Base-by-base conservation (phyloP, 129 eudicot genomes). In the Tagetes patula region DNA sequence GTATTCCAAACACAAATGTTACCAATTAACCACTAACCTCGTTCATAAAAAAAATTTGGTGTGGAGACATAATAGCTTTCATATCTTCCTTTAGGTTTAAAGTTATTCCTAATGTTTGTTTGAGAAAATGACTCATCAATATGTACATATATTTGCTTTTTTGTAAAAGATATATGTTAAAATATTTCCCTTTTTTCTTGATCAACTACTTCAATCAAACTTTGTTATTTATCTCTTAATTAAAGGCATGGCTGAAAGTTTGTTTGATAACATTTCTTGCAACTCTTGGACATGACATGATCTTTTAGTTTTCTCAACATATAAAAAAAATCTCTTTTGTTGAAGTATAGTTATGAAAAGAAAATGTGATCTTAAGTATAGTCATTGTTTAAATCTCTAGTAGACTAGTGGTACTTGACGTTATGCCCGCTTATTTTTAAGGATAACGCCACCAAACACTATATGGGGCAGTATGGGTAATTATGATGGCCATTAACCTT, bases 181-280 rank as follows among this genome's bases (percentile, higher is more conserved):
- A 79, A 73, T 46, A 79, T 67, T 73, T 73, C 79, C 79, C 41
- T 67, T 58, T 79, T 79, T 80, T 73, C 49, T 69, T 74, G 71
- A 39, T n/a, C n/a, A n/a, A 48, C 62, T 46, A 61, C 37, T 60
- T 60, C 39, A 48, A 63, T 77, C n/a, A n/a, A n/a, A n/a, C n/a
- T n/a, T n/a, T n/a, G n/a, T 34, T 52, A 48, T 47, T 33, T 73
- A 12, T 67, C 53, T 54, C 61, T 65, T 65, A 10, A 42, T 54
- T 79, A 65, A n/a, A n/a, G n/a, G n/a, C 6, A 59, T 78, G 77
- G 40, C 14, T 73, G 20, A 36, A 33, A 33, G 32, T 10, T 10
- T 59, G 65, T 59, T 32, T 32, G 20, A 34, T 33, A 33, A 32
- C 65, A 34, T 9, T 34, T 59, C 67, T 62, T 3, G 8, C n/a